phyloP scores from a whole-genome alignment of 306 rosid genomes.

The Begonia loranthoides region DNA sequence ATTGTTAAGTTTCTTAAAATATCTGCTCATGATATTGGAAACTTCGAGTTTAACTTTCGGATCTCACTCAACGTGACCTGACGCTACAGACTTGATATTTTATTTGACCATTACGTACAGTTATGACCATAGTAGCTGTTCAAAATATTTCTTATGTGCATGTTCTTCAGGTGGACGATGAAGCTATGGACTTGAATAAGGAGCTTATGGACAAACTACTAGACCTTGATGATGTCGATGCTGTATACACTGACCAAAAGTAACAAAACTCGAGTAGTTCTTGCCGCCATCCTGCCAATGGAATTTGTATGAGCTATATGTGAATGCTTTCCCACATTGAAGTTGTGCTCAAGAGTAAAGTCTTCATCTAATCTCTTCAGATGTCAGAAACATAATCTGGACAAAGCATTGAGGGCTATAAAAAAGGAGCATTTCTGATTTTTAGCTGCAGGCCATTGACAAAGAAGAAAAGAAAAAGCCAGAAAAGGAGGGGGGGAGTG shows the following conservation, averaged over 20 bases:
- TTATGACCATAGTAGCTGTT: no score
- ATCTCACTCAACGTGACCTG: no score
- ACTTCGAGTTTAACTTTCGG: no score
- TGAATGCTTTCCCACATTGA: not conserved
- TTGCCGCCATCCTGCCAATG: not conserved
- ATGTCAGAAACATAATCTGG: no score
- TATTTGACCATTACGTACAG: no score
- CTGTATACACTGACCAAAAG: constrained; percentile 86
- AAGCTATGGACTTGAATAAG: constrained; percentile 81
- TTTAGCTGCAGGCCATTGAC: no score
- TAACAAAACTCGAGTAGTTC: constrained; percentile 13
- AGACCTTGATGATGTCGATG: constrained; percentile 92
- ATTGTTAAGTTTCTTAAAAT: no score
- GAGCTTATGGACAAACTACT: constrained; percentile 72
- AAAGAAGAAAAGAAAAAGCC: no score
- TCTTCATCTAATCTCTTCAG: not conserved
- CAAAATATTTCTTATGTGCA: not conserved
- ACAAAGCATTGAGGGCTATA: not conserved
- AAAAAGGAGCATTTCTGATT: no score
- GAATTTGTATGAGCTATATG: constrained; percentile 3
- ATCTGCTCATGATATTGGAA: no score
- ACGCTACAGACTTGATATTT: no score
- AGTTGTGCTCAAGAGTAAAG: not conserved
- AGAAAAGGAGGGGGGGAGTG: no score
- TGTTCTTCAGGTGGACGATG: constrained; percentile 72